Evolutionary conservation across 2,329 filamentous ascomycete species (phyloP), one percentile per base, ranked within the genome.

Genomic region (Colletotrichum agaves): DNA sequence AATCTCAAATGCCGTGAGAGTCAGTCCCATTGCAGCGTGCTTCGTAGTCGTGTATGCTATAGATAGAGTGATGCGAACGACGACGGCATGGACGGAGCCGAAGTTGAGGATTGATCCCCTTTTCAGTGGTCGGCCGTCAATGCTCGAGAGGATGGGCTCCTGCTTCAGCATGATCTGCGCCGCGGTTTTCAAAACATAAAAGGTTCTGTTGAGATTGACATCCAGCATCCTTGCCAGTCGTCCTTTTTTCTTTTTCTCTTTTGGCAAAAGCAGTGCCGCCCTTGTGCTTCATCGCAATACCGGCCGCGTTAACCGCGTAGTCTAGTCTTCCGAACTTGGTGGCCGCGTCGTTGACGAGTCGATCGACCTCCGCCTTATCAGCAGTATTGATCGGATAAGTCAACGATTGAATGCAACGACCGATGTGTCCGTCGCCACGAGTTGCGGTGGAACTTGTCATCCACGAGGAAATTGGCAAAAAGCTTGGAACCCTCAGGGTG

Each of bases 401-500:
- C 17, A 60, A 71, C 15, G 41, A 41, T 4, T 31, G 31, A 17
- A 50, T 49, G 10, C 13, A 19, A 11, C 19, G 35, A n/a, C 21
- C 13, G 33, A 33, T 10, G 31, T 33, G 31, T 33, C 31, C 10
- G 5, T 33, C 31, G 31, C 5, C 10, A 74, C 2, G 56, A 63
- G 1, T 63, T 59, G 6, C 72, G 63, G 71, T 84, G 81, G 44
- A 70, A 78, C 53, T 82, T 82, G 2, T 74, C 68, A 57, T 77
- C 81, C 5, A 85, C 72, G 10, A 86, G 63, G 70, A 74, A 86
- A 71, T 78, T 82, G 69, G 82, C 78, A 10, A 86, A 77, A 35
- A 86, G 74, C 75, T 85, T 86, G 23, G 84, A 82, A 41, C 78
- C 77, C 72, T 86, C 83, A 0, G 82, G 81, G 52, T 84, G 82